Conservation (phyloP, 805 yeast genomes). For the Candida sanyiensis region DNA sequence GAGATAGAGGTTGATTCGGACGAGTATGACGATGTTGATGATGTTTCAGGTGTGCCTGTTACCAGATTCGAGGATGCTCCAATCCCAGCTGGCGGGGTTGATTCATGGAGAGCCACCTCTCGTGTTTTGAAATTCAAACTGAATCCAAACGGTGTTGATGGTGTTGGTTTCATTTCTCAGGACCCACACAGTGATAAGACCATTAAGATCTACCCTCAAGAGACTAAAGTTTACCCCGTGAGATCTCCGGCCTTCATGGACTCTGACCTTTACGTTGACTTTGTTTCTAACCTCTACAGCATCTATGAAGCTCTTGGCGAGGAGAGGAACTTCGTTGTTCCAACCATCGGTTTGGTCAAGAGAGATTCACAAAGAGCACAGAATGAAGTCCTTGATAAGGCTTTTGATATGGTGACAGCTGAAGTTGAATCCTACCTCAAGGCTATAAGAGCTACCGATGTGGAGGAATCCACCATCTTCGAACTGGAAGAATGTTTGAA, state of each 20-base stretch:
- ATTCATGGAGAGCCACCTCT: conserved; percentile 30
- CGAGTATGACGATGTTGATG: conserved; percentile 23
- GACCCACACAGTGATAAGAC: conserved; percentile 21
- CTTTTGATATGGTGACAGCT: conserved; percentile 29
- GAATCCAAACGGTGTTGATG: conserved; percentile 40
- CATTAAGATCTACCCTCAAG: conserved; percentile 31
- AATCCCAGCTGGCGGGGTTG: conserved; percentile 28
- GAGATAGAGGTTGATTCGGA: conserved; percentile 18
- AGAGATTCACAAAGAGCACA: conserved; percentile 31
- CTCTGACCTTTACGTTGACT: conserved; percentile 38
- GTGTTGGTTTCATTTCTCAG: conserved; percentile 35
- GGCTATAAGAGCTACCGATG: conserved; percentile 28
- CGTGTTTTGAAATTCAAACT: conserved; percentile 39
- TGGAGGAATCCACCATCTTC: conserved; percentile 25
- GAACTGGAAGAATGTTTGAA: conserved; percentile 42
- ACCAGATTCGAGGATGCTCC: conserved; percentile 32
- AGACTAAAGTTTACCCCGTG: conserved; percentile 39
- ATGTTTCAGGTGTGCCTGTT: conserved; percentile 24
- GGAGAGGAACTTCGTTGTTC: conserved; percentile 36
- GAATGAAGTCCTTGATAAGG: conserved; percentile 30
- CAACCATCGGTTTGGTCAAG: conserved; percentile 35
- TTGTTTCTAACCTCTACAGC: conserved; percentile 46
- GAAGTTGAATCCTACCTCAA: conserved; percentile 32
- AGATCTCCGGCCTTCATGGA: conserved; percentile 34
- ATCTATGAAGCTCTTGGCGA: conserved; percentile 45